Conservation (phyloP, 345 rosid species). For the Brassica juncea region DNA sequence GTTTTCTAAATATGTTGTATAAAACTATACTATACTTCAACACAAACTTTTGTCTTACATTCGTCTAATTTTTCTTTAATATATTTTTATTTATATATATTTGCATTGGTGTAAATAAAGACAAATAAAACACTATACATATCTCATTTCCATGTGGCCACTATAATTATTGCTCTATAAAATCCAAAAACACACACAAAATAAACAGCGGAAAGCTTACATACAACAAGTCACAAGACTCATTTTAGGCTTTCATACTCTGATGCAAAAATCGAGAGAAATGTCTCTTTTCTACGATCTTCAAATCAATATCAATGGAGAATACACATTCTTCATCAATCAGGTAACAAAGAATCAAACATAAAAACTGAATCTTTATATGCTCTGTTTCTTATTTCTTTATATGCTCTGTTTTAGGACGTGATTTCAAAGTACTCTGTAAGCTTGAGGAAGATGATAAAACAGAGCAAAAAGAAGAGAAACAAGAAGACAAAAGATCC, state of each 20-base stretch:
- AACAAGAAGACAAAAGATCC: constrained; percentile 30
- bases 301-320: constrained; percentile 48
- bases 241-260: constrained; percentile 9
- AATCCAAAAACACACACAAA: constrained; percentile 16
- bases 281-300: constrained; percentile 50
- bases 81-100: background rate
- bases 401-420: constrained; percentile 46
- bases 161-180: constrained; percentile 30
- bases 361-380: background rate
- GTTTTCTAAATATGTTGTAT: background rate
- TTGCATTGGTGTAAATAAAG: constrained; percentile 13
- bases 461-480: constrained; percentile 46
- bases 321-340: constrained; percentile 53
- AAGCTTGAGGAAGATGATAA: constrained; percentile 58
- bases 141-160: constrained; percentile 36
- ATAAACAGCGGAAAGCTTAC: constrained; percentile 17
- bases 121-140: constrained; percentile 27
- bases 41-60: constrained; percentile 20
- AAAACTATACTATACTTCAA: background rate
- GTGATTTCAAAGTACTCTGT: constrained; percentile 50
- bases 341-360: constrained; percentile 45
- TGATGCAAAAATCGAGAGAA: constrained; percentile 5
- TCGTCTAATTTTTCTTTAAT: background rate
- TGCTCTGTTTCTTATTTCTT: background rate
- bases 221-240: constrained; percentile 25